Base-by-base conservation (phyloP, 768 basidiomycete genomes). In the Cystofilobasidium ferigula region DNA sequence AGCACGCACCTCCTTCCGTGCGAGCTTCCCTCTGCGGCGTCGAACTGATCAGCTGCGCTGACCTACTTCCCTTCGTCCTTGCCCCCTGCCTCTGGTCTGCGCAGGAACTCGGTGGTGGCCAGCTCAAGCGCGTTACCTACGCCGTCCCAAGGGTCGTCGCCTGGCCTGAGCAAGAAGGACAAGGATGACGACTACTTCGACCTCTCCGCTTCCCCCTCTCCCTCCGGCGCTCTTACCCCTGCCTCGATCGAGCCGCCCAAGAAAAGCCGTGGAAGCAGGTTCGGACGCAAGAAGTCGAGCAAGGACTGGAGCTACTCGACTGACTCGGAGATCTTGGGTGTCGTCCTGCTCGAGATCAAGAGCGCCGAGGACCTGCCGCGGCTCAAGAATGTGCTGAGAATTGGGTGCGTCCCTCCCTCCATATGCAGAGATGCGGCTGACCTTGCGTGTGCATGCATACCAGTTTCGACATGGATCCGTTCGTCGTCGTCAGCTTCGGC, bases 301-400 rank as follows among this genome's bases (percentile, higher is more conserved):
- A 67, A 69, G 24, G 62, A 57, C 30, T 69, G 64, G 38, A 63
- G 68, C 38, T 65, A 62, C 67, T 64, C 61, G 45, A 56, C 53
- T 22, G 80, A 78, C 6, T 85, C 89, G 71, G 93, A 97, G 73
- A 86, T 95, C 43, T 77, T 94, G 2, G 94, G 94, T 0, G 91
- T 98, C 65, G 93, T 97, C 42, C 88, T 95, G 85, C 77, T 99
- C 26, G 94, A 99, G 77, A 88, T 99, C 67, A 80, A 84, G 83
- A 16, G 94, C 90, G 30, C 66, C 35, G 81, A 81, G 35, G 91
- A 94, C 76, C 77, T 98, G 57, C 95, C 95, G 0, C 81, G 81
- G 73, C 77, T 91, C 66, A 86, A 84, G 74, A 97, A 95, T 71
- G 86, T 60, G 30, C 56, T 63, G 30, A 63, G 57, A 42, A 63